Conservation (phyloP, 2,329 filamentous ascomycete species). For the Epichloe scottii region DNA sequence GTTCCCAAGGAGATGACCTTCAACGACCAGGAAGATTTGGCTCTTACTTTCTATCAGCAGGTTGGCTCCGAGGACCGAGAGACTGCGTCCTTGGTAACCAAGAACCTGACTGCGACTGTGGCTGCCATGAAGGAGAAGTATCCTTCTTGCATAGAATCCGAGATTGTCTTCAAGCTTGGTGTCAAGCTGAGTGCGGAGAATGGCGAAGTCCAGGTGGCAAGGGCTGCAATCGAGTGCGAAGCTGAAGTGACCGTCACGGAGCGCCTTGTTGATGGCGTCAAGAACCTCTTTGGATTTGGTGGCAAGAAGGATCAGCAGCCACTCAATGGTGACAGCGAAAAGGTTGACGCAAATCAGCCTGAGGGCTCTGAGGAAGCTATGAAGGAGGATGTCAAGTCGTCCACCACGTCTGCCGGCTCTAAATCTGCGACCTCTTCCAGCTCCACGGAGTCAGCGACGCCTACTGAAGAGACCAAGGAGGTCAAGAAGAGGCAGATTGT, state of each 20-base stretch:
- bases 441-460: constrained; percentile 31
- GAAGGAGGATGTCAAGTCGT: constrained; percentile 27
- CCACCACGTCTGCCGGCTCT: constrained; percentile 8
- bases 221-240: constrained; percentile 75
- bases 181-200: constrained; percentile 60
- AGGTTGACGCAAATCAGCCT: constrained; percentile 21
- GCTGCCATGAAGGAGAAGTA: constrained; percentile 65
- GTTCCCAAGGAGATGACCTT: constrained; percentile 76
- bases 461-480: constrained; percentile 33
- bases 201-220: constrained; percentile 67
- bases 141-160: constrained; percentile 56
- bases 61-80: constrained; percentile 46
- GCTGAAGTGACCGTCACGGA: constrained; percentile 61
- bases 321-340: constrained; percentile 51
- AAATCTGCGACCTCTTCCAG: constrained; percentile 16
- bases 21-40: constrained; percentile 70
- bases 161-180: constrained; percentile 69
- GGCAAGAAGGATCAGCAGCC: constrained; percentile 70
- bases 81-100: constrained; percentile 56
- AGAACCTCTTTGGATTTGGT: constrained; percentile 91
- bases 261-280: constrained; percentile 82
- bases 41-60: constrained; percentile 68
- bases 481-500: constrained; percentile 49
- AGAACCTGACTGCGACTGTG: constrained; percentile 79
- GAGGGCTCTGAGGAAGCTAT: constrained; percentile 25